These are phyloP conservation scores for Candida schatavii DNA, from an alignment of 805 yeast genomes.

Conservation along the genomic window DNA sequence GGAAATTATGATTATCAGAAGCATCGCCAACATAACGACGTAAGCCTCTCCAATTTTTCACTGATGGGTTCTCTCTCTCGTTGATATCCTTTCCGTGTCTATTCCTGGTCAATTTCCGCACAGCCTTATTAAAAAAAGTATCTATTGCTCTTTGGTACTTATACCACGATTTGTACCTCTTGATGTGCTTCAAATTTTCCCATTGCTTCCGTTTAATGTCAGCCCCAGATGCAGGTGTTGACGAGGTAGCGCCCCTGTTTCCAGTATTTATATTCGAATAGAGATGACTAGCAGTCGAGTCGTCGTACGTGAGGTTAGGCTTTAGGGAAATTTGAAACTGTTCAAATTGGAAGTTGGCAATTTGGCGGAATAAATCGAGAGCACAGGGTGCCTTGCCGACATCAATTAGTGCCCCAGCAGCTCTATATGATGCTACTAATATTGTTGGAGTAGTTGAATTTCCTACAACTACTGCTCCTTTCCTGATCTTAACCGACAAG, in stretches of 20 bases:
- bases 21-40: constrained; percentile 56
- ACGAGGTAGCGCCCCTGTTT: neutral
- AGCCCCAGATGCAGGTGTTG: constrained; percentile 4
- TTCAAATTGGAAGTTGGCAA: constrained; percentile 42
- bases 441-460: constrained; percentile 75
- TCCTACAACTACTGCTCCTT: constrained; percentile 77
- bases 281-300: neutral
- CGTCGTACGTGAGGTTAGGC: constrained; percentile 66
- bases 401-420: constrained; percentile 59
- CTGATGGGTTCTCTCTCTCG: constrained; percentile 5
- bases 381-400: constrained; percentile 40
- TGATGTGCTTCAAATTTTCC: constrained; percentile 6
- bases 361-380: constrained; percentile 56
- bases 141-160: constrained; percentile 19
- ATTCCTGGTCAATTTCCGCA: constrained; percentile 5
- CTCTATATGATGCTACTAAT: constrained; percentile 56
- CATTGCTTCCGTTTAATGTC: neutral
- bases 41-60: constrained; percentile 70
- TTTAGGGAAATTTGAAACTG: constrained; percentile 59
- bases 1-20: constrained; percentile 16
- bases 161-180: constrained; percentile 21
- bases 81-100: constrained; percentile 5
- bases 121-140: constrained; percentile 6
- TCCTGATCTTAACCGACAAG: constrained; percentile 52
- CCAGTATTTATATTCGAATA: neutral